Base-by-base conservation (phyloP, 768 basidiomycete genomes). In the Cantharellus anzutake region DNA sequence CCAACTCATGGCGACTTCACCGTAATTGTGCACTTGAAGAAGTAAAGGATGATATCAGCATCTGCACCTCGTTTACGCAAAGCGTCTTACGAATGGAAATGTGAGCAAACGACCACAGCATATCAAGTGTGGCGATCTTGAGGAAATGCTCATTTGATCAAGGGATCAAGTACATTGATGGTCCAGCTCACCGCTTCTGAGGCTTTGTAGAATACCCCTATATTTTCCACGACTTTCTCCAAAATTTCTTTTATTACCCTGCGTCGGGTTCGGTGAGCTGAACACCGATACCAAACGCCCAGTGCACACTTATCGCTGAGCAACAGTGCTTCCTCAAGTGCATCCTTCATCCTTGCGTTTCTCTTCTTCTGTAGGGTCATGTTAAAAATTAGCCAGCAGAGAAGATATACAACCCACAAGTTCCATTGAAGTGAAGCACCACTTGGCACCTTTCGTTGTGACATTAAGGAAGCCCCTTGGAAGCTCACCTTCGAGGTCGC, bases 101-200 rank as follows among this genome's bases (percentile, higher is more conserved):
- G 67, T 91, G 83, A 0, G 93, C 83, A 68, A 92, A 94, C 3
- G 87, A 81, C 79, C 85, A 85, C 2, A 98, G 70, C 75, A 98
- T 84, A 67, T 99, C 96, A 1, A 94, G 70, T 59, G 91, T 72
- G 0, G 92, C 89, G 20, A 96, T 77, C 89, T 91, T 58, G 2
- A 11, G 0, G 5, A 2, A 4, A 2, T 11, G 11, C 41, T 7
- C 37, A 11, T 5, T 42, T 14, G 44, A 38, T 60, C n/a, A 29
- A 11, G 0, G 37, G n/a, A n/a, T n/a, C 16, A 38, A 44, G 42
- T 35, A 20, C 41, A 5, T 37, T 29, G 48, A 40, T 14, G n/a
- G 29, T 37, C n/a, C 5, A 11, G 66, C 74, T 59, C 63, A 90
- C 86, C 34, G 90, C 90, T 73, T 98, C 96, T 0, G 89, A 87